Evolutionary conservation across 768 basidiomycete species (phyloP).

Genomic region (Amylocystis lapponica): DNA sequence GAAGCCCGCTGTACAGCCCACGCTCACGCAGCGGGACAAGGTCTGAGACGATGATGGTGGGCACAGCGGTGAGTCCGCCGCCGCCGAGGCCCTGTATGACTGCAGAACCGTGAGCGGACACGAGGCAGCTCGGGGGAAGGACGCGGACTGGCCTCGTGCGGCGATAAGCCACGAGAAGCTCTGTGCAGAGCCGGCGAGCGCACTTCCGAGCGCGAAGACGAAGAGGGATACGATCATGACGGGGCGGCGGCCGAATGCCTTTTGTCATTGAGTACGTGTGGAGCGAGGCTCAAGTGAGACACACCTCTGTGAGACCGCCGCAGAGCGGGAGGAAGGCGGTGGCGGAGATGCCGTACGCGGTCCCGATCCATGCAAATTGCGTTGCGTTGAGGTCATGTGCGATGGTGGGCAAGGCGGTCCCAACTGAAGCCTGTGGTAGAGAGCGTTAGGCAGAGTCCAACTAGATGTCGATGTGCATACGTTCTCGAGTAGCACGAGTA

Average conservation of each 20-base stretch:
- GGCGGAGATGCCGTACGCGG: constrained; percentile 28
- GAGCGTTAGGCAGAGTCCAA: no score
- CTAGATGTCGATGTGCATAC: no score
- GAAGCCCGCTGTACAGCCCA: constrained; percentile 7
- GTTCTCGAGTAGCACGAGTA: no score
- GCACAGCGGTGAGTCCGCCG: constrained; percentile 13
- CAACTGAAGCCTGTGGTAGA: no score
- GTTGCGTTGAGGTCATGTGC: constrained; percentile 9
- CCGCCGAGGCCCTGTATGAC: constrained; percentile 18
- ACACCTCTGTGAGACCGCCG: constrained; percentile 22
- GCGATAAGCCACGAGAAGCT: constrained; percentile 35
- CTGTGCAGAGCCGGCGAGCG: constrained; percentile 31
- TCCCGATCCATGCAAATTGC: constrained; percentile 15
- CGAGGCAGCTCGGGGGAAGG: no score
- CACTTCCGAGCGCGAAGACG: constrained; percentile 33
- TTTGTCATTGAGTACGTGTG: not conserved
- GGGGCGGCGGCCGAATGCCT: constrained; percentile 28
- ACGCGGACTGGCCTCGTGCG: constrained; percentile 19
- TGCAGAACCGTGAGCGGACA: not conserved
- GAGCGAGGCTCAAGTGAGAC: not conserved
- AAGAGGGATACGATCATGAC: constrained; percentile 24
- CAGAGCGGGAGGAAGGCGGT: constrained; percentile 29
- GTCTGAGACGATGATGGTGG: constrained; percentile 16
- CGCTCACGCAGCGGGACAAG: constrained; percentile 16
- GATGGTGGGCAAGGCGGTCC: constrained; percentile 8